Conservation (phyloP, 2,329 filamentous ascomycete genomes). For the Tolypocladium guangdongense region DNA sequence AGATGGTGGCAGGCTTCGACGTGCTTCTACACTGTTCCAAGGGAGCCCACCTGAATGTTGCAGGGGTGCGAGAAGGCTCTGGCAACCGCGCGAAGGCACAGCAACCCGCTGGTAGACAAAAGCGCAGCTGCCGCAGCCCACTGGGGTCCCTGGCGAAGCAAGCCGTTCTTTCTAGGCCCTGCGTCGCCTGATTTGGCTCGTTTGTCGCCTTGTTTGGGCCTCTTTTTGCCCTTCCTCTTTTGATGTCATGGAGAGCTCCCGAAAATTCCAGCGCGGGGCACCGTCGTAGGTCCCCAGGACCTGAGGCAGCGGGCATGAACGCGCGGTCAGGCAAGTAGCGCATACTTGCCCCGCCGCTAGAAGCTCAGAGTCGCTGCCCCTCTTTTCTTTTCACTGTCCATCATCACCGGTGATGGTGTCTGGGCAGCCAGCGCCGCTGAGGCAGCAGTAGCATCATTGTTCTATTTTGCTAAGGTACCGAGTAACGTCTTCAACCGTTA, state of each 20-base stretch:
- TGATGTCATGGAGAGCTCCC: slow-evolving; percentile 19
- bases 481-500: no score
- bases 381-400: slow-evolving; percentile 5
- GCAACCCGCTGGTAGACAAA: slow-evolving; percentile 9
- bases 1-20: slow-evolving; percentile 27
- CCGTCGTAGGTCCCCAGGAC: slow-evolving; percentile 11
- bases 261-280: slow-evolving; percentile 22
- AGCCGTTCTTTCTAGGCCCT: neutral
- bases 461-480: neutral
- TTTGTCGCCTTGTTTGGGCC: neutral
- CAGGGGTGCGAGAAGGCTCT: slow-evolving; percentile 24
- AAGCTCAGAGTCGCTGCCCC: slow-evolving; percentile 1
- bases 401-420: no score
- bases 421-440: neutral
- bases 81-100: slow-evolving; percentile 16
- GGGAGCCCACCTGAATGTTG: slow-evolving; percentile 24
- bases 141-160: neutral
- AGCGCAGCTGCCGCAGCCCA: slow-evolving; percentile 6
- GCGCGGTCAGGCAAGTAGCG: slow-evolving; percentile 3
- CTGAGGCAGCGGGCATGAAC: neutral
- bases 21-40: slow-evolving; percentile 33
- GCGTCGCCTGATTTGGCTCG: neutral
- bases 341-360: slow-evolving; percentile 6
- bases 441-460: neutral
- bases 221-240: slow-evolving; percentile 5